Conservation (phyloP, 257 asterid genomes). For the Pogostemon cablin region DNA sequence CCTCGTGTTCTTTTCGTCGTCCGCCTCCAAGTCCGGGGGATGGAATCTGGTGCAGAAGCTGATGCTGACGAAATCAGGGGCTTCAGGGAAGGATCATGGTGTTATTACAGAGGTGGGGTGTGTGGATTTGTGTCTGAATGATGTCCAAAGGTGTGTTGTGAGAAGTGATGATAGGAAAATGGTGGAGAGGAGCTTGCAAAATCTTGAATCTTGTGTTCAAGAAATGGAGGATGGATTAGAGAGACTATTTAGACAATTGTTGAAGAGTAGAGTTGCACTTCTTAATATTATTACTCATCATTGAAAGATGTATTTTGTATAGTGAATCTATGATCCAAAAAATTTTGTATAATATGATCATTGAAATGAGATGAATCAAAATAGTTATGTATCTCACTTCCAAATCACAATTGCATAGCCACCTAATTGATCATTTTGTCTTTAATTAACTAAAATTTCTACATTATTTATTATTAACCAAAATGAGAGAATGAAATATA, state of each 20-base stretch:
- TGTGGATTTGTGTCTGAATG: conserved; percentile 19
- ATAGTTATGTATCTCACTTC: not conserved
- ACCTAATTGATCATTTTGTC: not conserved
- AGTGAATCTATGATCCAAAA: conserved; percentile 5
- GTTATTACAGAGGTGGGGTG: conserved; percentile 39
- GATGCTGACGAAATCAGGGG: conserved; percentile 36
- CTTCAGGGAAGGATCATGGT: conserved; percentile 5
- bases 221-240: conserved; percentile 44
- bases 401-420: not conserved
- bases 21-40: conserved; percentile 21
- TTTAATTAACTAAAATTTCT: not conserved
- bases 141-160: conserved; percentile 21
- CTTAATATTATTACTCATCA: conserved; percentile 45
- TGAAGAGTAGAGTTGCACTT: conserved; percentile 47
- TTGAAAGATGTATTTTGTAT: conserved; percentile 11
- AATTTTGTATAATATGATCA: conserved; percentile 10
- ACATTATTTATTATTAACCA: not conserved
- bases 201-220: conserved; percentile 42
- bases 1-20: conserved; percentile 36
- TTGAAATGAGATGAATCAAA: not conserved
- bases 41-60: conserved; percentile 47
- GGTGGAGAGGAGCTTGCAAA: conserved; percentile 37
- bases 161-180: conserved; percentile 33
- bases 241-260: conserved; percentile 46
- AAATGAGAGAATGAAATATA: not conserved